phyloP scores from a whole-genome alignment of 2,329 filamentous ascomycete genomes.

The Arthrobotrys musiformis region DNA sequence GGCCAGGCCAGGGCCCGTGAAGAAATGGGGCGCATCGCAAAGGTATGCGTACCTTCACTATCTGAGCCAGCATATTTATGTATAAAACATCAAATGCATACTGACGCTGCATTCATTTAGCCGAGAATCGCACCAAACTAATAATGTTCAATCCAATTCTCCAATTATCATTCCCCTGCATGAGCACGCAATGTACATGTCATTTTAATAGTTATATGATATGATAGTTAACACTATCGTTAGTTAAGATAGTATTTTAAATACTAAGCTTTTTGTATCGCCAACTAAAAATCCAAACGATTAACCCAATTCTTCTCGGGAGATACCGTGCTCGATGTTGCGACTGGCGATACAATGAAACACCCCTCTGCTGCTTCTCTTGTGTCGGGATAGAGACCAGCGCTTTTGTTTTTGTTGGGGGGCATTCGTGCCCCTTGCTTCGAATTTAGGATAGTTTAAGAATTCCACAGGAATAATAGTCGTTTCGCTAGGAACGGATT shows the following conservation, averaged over 20 bases:
- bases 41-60: constrained; percentile 17
- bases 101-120: not conserved
- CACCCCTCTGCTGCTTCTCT: not conserved
- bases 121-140: too few species aligned
- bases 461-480: constrained; percentile 2
- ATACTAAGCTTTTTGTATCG: not conserved
- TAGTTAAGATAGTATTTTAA: too few species aligned
- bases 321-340: not conserved
- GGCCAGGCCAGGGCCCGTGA: not conserved
- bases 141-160: not conserved
- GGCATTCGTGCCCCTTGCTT: constrained; percentile 14
- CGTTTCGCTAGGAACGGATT: not conserved
- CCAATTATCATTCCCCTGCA: not conserved
- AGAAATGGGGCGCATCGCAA: constrained; percentile 6
- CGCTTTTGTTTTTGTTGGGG: too few species aligned
- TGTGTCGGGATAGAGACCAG: too few species aligned
- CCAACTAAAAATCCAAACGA: not conserved
- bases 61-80: not conserved
- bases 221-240: too few species aligned
- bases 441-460: not conserved
- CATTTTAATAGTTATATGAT: too few species aligned
- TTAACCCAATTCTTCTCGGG: not conserved
- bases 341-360: not conserved
- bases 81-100: not conserved
- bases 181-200: not conserved